These are phyloP conservation scores for Raffaelea arxii DNA, from an alignment of 2,329 filamentous ascomycete genomes.

Conservation along the genomic window DNA sequence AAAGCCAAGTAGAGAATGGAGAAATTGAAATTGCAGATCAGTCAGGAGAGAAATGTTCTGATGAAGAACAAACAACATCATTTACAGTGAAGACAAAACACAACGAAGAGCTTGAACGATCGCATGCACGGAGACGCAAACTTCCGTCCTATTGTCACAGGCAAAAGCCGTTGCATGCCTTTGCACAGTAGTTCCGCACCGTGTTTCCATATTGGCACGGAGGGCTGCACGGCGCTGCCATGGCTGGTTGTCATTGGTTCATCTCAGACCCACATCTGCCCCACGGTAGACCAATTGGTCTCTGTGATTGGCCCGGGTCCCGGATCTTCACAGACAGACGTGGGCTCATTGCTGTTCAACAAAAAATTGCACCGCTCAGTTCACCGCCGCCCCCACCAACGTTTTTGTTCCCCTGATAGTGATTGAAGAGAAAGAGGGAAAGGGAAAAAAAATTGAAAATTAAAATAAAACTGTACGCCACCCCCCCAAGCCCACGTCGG, in stretches of 20 bases:
- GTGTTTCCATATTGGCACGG: too few species aligned
- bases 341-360: conserved; percentile 14
- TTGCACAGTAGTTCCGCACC: not conserved
- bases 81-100: too few species aligned
- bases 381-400: conserved; percentile 4
- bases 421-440: not conserved
- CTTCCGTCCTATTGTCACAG: too few species aligned
- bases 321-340: conserved; percentile 10
- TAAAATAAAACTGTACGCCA: not conserved
- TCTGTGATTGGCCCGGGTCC: conserved; percentile 12
- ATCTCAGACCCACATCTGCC: not conserved
- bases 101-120: too few species aligned
- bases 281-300: not conserved
- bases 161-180: too few species aligned
- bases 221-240: too few species aligned
- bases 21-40: too few species aligned
- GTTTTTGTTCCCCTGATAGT: not conserved
- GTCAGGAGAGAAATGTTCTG: too few species aligned
- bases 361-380: not conserved
- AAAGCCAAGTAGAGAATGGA: too few species aligned
- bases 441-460: not conserved
- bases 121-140: too few species aligned
- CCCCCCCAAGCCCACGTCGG: not conserved
- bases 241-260: not conserved
- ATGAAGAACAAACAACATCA: too few species aligned